Base-by-base conservation (phyloP, 306 rosid genomes). In the Cicer cuneatum region DNA sequence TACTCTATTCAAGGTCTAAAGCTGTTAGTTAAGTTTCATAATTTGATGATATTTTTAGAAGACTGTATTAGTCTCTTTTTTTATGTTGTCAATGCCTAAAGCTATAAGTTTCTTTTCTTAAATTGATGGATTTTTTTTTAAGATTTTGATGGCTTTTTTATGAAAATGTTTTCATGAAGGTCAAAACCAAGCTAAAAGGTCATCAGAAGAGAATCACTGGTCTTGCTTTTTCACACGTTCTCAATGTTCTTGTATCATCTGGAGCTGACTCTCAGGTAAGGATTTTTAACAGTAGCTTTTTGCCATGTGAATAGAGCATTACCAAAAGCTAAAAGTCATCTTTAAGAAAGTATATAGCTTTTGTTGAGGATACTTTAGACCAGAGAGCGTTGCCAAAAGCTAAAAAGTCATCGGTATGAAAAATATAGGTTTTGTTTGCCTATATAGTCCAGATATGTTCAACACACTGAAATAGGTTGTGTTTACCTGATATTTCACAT, bases 181-280 rank as follows among this genome's bases (percentile, higher is more conserved):
- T 92, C 77, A 95, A 89, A 86, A 92, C 93, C 75, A 95, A 90
- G 88, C 77, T 95, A 57, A 92, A 89, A 78, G 99, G 99, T 81
- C 99, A 95, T 87, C 96, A 90, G 84, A 95, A 95, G 89, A 95
- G 99, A 86, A 95, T 95, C 66, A 95, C 99, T 1, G 99, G 99
- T 66, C 97, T 95, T 54, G 99, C 99, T 48, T 95, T 95, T 76
- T 95, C 99, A 58, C 89, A 92, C 9, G 52, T 49, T 74, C 88
- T 89, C 65, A 95, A 92, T 81, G 93, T 95, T 80, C 99, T 95
- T 72, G 98, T 95, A 52, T 95, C 99, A 76, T 95, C 99, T 10
- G 99, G 98, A 75, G 99, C 99, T 4, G 99, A 95, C 84, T 95
- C 99, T 35, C 99, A 95, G 99, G 99, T 95, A 84, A 82, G 73